A percentile compares a stretch with the other conserved stretches of the same genome.
phyloP scores from a whole-genome alignment of 148 eudicot genomes.

The Fagopyrum esculentum region DNA sequence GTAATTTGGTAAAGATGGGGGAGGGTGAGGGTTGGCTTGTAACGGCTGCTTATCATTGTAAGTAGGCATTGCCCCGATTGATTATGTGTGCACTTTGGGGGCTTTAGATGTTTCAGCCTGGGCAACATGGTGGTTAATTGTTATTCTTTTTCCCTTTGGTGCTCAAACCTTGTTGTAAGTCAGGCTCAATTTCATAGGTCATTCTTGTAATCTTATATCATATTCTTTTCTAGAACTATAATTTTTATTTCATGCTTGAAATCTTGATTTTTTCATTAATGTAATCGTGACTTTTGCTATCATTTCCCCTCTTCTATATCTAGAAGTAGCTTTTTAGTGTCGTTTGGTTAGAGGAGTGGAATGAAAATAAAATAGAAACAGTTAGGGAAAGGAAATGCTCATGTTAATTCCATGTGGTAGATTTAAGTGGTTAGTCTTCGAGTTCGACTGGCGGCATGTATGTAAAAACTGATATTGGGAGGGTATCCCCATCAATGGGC shows the following conservation, averaged over 20 bases:
- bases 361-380: too few relatives aligned
- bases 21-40: too few relatives aligned
- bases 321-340: too few relatives aligned
- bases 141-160: background rate
- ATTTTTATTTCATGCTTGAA: background rate
- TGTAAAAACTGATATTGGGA: too few relatives aligned
- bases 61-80: background rate
- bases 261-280: too few relatives aligned
- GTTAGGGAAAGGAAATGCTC: too few relatives aligned
- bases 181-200: background rate
- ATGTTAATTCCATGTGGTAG: too few relatives aligned
- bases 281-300: background rate
- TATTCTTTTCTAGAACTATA: background rate
- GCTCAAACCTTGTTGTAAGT: background rate
- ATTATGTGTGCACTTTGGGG: background rate
- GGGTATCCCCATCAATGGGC: too few relatives aligned
- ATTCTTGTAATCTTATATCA: background rate
- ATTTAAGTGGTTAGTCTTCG: too few relatives aligned
- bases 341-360: too few relatives aligned
- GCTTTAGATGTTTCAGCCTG: background rate
- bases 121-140: background rate
- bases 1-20: background rate
- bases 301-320: background rate
- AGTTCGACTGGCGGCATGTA: too few relatives aligned
- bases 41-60: background rate